These are phyloP conservation scores for Irpex sp. DNA, from an alignment of 1,284 basidiomycete genomes.

Conservation along the genomic window DNA sequence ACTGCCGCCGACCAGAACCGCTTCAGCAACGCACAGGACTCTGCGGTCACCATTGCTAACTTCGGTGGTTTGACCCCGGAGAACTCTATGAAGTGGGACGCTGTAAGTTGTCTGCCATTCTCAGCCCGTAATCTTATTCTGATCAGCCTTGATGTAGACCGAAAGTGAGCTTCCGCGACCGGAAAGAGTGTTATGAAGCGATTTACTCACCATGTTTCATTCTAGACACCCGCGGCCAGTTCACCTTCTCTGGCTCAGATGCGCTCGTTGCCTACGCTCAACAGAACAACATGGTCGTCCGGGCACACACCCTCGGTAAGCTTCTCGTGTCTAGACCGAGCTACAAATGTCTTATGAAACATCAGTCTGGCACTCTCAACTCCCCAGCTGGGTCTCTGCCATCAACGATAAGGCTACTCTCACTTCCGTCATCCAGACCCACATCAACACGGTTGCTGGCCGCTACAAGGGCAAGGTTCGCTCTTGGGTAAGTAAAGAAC, in stretches of 20 bases:
- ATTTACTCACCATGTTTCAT: neutral
- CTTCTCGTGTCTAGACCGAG: neutral
- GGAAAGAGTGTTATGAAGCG: neutral
- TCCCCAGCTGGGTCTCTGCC: conserved; percentile 49
- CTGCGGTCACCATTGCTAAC: conserved; percentile 35
- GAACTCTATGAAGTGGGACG: conserved; percentile 50
- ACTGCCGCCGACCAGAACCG: conserved; percentile 34
- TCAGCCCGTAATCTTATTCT: neutral
- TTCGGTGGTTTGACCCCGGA: conserved; percentile 45
- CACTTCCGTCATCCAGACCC: conserved; percentile 41
- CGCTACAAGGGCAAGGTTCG: conserved; percentile 47
- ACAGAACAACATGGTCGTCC: conserved; percentile 52
- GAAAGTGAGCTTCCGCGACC: conserved; percentile 16
- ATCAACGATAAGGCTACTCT: conserved; percentile 35
- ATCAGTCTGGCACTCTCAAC: conserved; percentile 58
- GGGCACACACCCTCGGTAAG: conserved; percentile 52
- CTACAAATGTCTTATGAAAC: neutral
- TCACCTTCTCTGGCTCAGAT: conserved; percentile 50
- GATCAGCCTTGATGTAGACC: conserved; percentile 19
- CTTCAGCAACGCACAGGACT: conserved; percentile 35
- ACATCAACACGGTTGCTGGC: conserved; percentile 43
- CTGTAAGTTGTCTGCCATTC: conserved; percentile 23
- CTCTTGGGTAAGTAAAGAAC: conserved; percentile 29
- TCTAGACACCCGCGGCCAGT: conserved; percentile 38
- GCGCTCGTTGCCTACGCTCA: conserved; percentile 54